Evolutionary conservation across 257 asterid species (phyloP).

Genomic region (Perilla frutescens): DNA sequence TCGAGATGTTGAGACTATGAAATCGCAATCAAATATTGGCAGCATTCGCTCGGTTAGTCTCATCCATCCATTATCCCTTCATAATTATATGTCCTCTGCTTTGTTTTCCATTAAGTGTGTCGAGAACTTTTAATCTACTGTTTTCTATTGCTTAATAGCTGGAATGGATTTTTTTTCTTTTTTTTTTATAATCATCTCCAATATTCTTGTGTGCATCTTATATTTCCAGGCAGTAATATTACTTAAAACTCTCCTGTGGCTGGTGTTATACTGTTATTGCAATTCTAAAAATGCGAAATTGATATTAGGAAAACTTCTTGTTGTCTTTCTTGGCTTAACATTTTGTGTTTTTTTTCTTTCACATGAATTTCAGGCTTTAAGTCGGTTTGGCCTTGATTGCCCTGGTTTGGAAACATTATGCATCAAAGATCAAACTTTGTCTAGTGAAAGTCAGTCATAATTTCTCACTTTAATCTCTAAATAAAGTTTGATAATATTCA

Average conservation of each 20-base stretch:
- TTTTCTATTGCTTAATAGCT: slow-evolving; percentile 9
- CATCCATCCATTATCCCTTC: slow-evolving; percentile 4
- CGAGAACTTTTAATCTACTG: not conserved
- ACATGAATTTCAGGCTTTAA: slow-evolving; percentile 50
- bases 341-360: not conserved
- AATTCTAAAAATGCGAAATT: not conserved
- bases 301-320: not conserved
- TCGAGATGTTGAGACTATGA: slow-evolving; percentile 78
- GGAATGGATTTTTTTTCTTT: not conserved
- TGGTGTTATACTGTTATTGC: not conserved
- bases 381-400: slow-evolving; percentile 60
- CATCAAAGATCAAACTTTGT: slow-evolving; percentile 72
- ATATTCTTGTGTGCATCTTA: not conserved
- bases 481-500: slow-evolving; percentile 20
- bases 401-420: slow-evolving; percentile 66
- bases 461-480: slow-evolving; percentile 20
- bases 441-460: slow-evolving; percentile 62
- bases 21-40: slow-evolving; percentile 71
- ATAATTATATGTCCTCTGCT: not conserved
- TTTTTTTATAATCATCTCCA: not conserved
- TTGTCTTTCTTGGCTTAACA: slow-evolving; percentile 10
- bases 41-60: slow-evolving; percentile 75
- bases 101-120: slow-evolving; percentile 5
- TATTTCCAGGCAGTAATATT: not conserved
- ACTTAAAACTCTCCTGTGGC: not conserved